Evolutionary conservation across 2,329 filamentous ascomycete species (phyloP).

Genomic region (Fusarium ramigenum): DNA sequence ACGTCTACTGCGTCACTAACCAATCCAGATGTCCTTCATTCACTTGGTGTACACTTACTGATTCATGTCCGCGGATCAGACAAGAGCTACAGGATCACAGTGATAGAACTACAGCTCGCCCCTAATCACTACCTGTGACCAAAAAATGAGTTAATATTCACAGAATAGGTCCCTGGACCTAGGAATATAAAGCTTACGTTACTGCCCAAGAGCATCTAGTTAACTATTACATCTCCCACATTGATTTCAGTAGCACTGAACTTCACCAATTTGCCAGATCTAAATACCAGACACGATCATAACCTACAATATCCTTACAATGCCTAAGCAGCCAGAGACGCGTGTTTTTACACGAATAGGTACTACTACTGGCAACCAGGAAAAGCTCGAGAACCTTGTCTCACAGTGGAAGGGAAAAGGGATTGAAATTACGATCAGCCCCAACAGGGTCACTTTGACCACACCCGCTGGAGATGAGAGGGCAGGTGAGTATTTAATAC

Average conservation of each 20-base stretch:
- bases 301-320: too few relatives aligned
- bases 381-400: not conserved
- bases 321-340: not conserved
- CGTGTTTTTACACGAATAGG: not conserved
- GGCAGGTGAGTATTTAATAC: too few relatives aligned
- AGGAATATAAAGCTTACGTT: not conserved
- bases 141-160: accelerated
- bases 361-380: accelerated
- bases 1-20: not conserved
- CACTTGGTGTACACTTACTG: accelerated
- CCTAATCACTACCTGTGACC: not conserved
- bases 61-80: not conserved
- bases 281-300: not conserved
- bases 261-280: accelerated
- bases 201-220: not conserved
- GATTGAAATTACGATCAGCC: accelerated
- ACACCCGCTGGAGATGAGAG: too few relatives aligned
- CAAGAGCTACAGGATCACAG: not conserved
- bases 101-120: not conserved
- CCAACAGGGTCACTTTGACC: too few relatives aligned
- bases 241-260: not conserved
- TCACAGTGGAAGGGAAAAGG: not conserved
- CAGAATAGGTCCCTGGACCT: not conserved
- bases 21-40: not conserved
- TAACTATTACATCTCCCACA: not conserved